phyloP scores from a whole-genome alignment of 192 early-diverging fungal genomes.

The Powellomyces hirtus region DNA sequence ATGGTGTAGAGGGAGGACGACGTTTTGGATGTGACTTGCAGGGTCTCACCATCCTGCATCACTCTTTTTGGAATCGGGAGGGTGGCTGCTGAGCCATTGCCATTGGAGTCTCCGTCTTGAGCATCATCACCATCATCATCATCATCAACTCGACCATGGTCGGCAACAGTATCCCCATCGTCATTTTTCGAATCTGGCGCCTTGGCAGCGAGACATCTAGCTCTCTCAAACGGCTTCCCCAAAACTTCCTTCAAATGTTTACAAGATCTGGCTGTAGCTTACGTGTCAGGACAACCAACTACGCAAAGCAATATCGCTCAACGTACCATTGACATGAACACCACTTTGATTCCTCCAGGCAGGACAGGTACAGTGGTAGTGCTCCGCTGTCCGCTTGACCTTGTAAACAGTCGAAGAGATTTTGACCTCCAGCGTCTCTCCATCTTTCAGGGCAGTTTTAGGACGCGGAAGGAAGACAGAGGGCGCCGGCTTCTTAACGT shows the following conservation, averaged over 20 bases:
- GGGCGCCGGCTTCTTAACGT: background rate
- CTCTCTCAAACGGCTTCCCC: conserved; percentile 43
- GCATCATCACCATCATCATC: conserved; percentile 13
- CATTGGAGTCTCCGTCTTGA: conserved; percentile 10
- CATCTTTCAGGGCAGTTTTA: conserved; percentile 27
- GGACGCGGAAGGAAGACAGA: conserved; percentile 4
- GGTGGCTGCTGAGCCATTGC: background rate
- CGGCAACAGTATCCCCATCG: conserved; percentile 24
- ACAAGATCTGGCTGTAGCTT: conserved; percentile 32
- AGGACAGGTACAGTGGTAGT: conserved; percentile 43
- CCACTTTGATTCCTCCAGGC: conserved; percentile 39
- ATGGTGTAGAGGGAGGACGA: conserved; percentile 30
- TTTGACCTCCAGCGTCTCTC: conserved; percentile 30
- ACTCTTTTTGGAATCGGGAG: conserved; percentile 19
- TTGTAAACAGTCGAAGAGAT: conserved; percentile 28
- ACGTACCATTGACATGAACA: conserved; percentile 37
- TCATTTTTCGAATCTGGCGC: conserved; percentile 1
- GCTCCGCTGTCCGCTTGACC: conserved; percentile 42
- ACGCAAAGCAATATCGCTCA: background rate
- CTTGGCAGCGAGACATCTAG: conserved; percentile 26
- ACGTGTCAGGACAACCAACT: background rate
- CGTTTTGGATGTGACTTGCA: conserved; percentile 11
- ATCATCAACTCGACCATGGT: conserved; percentile 28
- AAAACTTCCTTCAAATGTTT: conserved; percentile 44
- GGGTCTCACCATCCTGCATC: conserved; percentile 36